Percentiles rank a stretch among this genome's conserved stretches.
phyloP scores from a whole-genome alignment of 2,329 filamentous ascomycete species.

The Clonostachys byssicola region DNA sequence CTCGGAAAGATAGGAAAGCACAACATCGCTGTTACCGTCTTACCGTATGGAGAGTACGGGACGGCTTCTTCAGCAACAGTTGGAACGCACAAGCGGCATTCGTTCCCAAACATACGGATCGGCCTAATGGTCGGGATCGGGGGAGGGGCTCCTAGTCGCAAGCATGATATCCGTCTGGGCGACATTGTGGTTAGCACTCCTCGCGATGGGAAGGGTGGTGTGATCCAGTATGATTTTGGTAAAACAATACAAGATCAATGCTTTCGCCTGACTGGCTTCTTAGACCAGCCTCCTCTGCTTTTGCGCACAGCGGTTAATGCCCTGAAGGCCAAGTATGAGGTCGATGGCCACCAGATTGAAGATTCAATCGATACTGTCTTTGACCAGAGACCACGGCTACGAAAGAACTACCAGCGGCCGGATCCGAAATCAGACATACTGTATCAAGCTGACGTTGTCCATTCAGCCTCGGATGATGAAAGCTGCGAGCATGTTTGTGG shows the following conservation, averaged over 20 bases:
- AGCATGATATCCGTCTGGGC: constrained; percentile 28
- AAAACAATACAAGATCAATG: constrained; percentile 4
- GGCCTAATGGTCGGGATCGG: constrained; percentile 24
- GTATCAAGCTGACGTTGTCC: not conserved
- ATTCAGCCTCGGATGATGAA: not conserved
- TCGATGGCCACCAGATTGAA: not conserved
- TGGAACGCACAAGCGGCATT: constrained; percentile 15
- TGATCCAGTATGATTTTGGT: constrained; percentile 7
- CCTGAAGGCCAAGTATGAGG: not conserved
- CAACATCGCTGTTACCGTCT: constrained; percentile 23
- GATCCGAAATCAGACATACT: not conserved
- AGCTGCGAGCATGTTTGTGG: not conserved
- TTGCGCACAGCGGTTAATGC: not conserved
- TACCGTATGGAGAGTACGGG: constrained; percentile 18
- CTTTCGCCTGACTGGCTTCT: constrained; percentile 1
- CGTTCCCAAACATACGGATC: constrained; percentile 17
- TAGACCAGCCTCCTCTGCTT: constrained; percentile 1
- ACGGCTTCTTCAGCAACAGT: constrained; percentile 14
- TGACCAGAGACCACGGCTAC: not conserved
- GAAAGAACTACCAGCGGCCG: not conserved
- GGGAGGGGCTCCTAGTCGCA: constrained; percentile 20
- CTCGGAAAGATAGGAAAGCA: constrained; percentile 22
- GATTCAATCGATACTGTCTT: not conserved
- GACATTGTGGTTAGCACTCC: constrained; percentile 22
- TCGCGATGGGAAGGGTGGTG: not conserved